A percentile compares a stretch with the other conserved stretches of the same genome.
These are phyloP conservation scores for Candida silvatica DNA, from an alignment of 805 yeast species.

Conservation along the genomic window DNA sequence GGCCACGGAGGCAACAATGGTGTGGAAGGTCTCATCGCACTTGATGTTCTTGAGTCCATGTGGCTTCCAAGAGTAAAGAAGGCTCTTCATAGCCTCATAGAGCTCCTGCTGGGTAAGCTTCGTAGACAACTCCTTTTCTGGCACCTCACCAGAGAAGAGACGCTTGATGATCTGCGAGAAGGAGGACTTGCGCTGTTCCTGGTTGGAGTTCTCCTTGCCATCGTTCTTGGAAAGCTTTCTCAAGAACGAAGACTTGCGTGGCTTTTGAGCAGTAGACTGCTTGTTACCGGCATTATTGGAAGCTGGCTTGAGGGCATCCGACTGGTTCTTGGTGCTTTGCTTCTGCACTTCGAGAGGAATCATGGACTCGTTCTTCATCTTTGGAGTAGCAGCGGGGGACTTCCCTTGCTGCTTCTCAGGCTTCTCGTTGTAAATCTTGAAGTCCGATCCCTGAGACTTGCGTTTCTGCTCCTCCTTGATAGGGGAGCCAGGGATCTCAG, in stretches of 20 bases:
- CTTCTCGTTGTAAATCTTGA: background rate
- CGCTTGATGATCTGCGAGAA: slow-evolving; percentile 36
- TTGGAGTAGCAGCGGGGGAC: slow-evolving; percentile 1
- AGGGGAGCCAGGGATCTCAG: slow-evolving; percentile 34
- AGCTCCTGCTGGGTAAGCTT: slow-evolving; percentile 41
- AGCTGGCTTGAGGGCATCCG: slow-evolving; percentile 17
- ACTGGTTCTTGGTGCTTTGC: slow-evolving; percentile 12
- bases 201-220: slow-evolving; percentile 2
- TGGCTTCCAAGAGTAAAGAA: slow-evolving; percentile 59
- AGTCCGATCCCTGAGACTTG: slow-evolving; percentile 8
- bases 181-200: slow-evolving; percentile 13
- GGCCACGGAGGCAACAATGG: slow-evolving; percentile 54
- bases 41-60: slow-evolving; percentile 57
- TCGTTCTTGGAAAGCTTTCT: slow-evolving; percentile 8
- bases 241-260: slow-evolving; percentile 25
- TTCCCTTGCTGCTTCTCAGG: background rate
- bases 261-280: slow-evolving; percentile 12
- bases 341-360: background rate
- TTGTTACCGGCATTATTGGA: slow-evolving; percentile 1
- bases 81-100: slow-evolving; percentile 53
- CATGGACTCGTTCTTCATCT: background rate
- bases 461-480: slow-evolving; percentile 18
- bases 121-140: slow-evolving; percentile 23
- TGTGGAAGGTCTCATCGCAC: slow-evolving; percentile 32
- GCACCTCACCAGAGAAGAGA: slow-evolving; percentile 26